Percentiles rank a stretch among this genome's conserved stretches.
Evolutionary conservation across 495 filamentous ascomycete species (phyloP).

Genomic region (Hypoxylon lienhwacheense): DNA sequence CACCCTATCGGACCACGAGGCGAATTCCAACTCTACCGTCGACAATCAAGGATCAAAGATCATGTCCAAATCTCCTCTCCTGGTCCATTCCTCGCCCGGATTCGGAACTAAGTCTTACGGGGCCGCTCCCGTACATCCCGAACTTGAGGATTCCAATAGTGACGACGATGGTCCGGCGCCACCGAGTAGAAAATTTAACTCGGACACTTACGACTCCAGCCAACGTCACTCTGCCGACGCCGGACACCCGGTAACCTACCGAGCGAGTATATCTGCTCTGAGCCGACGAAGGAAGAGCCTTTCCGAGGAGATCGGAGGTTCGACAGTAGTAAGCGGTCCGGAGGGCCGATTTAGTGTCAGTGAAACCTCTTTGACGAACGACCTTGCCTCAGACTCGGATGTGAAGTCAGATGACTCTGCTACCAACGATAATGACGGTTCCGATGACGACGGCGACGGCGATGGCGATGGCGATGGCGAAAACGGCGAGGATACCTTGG

Average conservation of each 20-base stretch:
- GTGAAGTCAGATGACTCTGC: slow-evolving; percentile 26
- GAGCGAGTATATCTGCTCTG: slow-evolving; percentile 30
- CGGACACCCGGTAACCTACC: slow-evolving; percentile 13
- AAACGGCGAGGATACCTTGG: slow-evolving; percentile 45
- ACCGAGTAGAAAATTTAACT: slow-evolving; percentile 13
- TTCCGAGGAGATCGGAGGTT: slow-evolving; percentile 48
- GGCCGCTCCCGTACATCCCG: slow-evolving; percentile 25
- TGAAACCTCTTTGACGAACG: slow-evolving; percentile 44
- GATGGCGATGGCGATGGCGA: slow-evolving; percentile 36
- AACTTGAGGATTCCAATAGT: slow-evolving; percentile 19
- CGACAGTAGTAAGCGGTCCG: slow-evolving; percentile 45
- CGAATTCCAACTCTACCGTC: slow-evolving; percentile 23
- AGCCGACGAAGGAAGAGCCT: slow-evolving; percentile 35
- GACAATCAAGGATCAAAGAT: slow-evolving; percentile 24
- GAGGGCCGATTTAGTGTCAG: slow-evolving; percentile 51
- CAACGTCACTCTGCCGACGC: slow-evolving; percentile 24
- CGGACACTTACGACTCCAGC: slow-evolving; percentile 15
- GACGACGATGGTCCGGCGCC: slow-evolving; percentile 6
- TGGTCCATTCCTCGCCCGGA: slow-evolving; percentile 62
- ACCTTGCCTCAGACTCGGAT: slow-evolving; percentile 36
- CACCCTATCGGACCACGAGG: slow-evolving; percentile 24
- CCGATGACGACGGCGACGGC: slow-evolving; percentile 32
- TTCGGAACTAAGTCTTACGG: slow-evolving; percentile 41
- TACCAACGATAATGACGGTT: slow-evolving; percentile 31
- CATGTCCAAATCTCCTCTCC: slow-evolving; percentile 60